Conservation (phyloP, 306 rosid genomes). For the Sindora glabra region DNA sequence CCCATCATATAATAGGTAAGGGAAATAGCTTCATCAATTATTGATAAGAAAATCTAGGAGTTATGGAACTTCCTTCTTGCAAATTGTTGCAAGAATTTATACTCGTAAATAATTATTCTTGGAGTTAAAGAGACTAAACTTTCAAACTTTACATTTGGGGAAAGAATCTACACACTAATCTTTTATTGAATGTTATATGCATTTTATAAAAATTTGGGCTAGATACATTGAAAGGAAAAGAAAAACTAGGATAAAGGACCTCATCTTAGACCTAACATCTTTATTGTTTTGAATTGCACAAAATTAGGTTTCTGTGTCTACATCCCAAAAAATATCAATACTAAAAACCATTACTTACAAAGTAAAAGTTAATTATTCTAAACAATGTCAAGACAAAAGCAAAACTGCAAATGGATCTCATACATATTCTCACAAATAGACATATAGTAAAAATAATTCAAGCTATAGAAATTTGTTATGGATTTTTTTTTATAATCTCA, state of each 20-base stretch:
- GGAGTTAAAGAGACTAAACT: background rate
- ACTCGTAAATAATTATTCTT: background rate
- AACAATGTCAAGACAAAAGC: background rate
- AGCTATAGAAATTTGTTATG: too few relatives aligned
- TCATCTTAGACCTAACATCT: slow-evolving; percentile 55
- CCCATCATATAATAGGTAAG: background rate
- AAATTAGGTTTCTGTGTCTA: slow-evolving; percentile 59
- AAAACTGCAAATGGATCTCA: background rate
- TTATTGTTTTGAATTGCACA: slow-evolving; percentile 58
- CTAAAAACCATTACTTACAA: slow-evolving; percentile 92
- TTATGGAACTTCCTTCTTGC: background rate
- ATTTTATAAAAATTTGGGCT: background rate
- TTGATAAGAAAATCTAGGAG: background rate
- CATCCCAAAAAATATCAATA: slow-evolving; percentile 83
- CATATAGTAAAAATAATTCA: background rate
- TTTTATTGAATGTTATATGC: background rate
- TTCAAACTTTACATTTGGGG: background rate
- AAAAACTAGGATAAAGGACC: background rate
- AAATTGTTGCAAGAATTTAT: too few relatives aligned
- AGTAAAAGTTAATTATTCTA: slow-evolving; percentile 6
- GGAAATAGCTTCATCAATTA: background rate
- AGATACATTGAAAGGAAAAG: background rate
- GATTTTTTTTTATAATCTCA: too few relatives aligned
- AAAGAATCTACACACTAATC: background rate
- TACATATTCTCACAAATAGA: background rate